phyloP scores from a whole-genome alignment of 179 eudicot species.

The Silene coronaria region DNA sequence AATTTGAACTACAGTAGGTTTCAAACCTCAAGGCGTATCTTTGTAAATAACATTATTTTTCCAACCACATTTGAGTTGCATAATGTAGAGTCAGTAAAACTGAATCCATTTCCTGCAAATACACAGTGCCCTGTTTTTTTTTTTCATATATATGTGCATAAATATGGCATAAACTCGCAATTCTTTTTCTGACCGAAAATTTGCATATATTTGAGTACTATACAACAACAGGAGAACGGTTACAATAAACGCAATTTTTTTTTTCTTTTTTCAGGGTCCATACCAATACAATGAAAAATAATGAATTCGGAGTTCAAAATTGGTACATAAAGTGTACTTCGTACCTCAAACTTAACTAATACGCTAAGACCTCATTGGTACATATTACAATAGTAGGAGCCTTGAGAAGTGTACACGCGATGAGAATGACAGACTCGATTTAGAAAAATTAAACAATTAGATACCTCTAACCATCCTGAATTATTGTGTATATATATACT shows the following conservation, averaged over 20 bases:
- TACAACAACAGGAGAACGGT: background rate
- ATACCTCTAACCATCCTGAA: background rate
- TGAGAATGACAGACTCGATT: background rate
- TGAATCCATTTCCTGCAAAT: background rate
- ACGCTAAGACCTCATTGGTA: background rate
- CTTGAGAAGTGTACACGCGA: background rate
- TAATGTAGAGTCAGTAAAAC: constrained; percentile 6
- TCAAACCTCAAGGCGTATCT: constrained; percentile 14
- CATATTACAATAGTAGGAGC: background rate
- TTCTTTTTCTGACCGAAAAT: background rate
- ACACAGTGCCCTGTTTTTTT: background rate
- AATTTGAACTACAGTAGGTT: background rate
- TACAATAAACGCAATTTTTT: background rate
- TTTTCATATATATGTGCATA: background rate
- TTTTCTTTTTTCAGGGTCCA: background rate
- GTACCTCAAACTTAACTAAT: background rate
- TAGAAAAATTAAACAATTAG: background rate
- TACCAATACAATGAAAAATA: background rate
- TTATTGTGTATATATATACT: background rate
- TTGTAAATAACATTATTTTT: constrained; percentile 18
- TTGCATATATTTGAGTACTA: background rate
- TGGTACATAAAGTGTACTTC: background rate
- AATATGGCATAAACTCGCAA: background rate
- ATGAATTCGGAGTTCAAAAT: background rate
- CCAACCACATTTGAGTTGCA: constrained; percentile 14